Evolutionary conservation across 2,329 filamentous ascomycete species (phyloP), one percentile per base, ranked within the genome.

Genomic region (Ophiosphaerella narmari): DNA sequence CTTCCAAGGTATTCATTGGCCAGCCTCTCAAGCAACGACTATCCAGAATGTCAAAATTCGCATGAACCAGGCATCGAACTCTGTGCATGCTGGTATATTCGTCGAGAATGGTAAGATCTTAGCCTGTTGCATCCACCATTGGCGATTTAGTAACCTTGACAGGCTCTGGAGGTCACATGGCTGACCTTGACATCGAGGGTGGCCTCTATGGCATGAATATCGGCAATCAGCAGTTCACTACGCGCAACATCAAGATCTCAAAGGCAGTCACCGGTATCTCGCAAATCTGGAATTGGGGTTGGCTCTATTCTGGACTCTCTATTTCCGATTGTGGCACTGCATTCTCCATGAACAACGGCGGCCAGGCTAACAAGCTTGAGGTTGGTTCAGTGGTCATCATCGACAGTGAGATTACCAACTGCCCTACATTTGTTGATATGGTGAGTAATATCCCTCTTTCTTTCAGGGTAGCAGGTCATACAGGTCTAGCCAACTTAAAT

Each of bases 231-330:
- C 77, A 80, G 54, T 84, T 83, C 59, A 87, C 84, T 1, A 82
- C 82, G 65, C 78, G 80, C 18, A 82, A 84, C 53, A 61, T 87
- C 34, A 77, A 73, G 18, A 82, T 86, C 61, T 77, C 78, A 16
- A 74, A 77, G 29, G 77, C 76, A 8, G 71, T 76, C 1, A 82
- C 79, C 0, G 82, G 80, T 14, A 83, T 87, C 43, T 78, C 78
- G 11, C 78, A 84, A 52, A 75, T 82, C 39, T 86, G 82, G 83
- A 74, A 83, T 54, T 86, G 84, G 84, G 81, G 81, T 2, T 86
- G 78, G 78, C 77, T 79, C 1, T 83, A 80, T 56, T 75, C 79
- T 39, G 74, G 74, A 8, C 68, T 85, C 42, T 75, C 51, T 2
- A 77, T 86, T 49, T 76, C 76, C 36, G 80, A 82, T 63, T 84